Evolutionary conservation across 257 asterid species (phyloP), one percentile per base, ranked within the genome.

Genomic region (Ocimum tenuiflorum): DNA sequence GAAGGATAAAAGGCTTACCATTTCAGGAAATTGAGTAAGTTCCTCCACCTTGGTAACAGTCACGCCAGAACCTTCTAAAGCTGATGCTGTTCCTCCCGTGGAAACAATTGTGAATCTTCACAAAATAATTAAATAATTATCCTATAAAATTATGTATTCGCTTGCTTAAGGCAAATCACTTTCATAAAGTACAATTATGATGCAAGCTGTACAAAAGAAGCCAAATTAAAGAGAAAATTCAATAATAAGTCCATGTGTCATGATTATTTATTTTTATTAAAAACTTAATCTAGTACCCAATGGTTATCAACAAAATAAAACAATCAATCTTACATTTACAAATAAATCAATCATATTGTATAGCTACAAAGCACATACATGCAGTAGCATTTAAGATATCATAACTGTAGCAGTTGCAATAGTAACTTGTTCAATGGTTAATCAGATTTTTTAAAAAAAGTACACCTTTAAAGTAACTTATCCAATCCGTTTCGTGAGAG

Each of bases 51-150:
- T 89, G 69, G 96, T 87, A 47, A 89, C 99, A 43, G 88, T 49
- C 54, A 92, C 86, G 35, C 99, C 97, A 60, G 79, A 76, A 57
- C 65, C 68, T 78, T 85, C 95, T 74, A 92, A 68, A 65, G 99
- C 70, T n/a, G 88, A 81, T 39, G 97, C 88, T 29, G 99, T 92
- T 68, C 99, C 97, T 80, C 99, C 99, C 7, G 97, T 90, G 59
- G 99, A 92, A 73, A 92, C 90, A 78, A 92, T 90, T 59, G 87
- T 87, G 80, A 78, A 89, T 63, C 99, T 92, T 60, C 36, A 41
- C 2, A 23, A 47, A 45, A 47, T n/a, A 51, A 60, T 31, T 2
- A 15, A 39, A 2, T 1, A 31, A 11, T 27, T 1, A 49, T 11
- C 2, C 27, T 27, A 8, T 13, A 31, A 56, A 33, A 18, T 5